These are phyloP conservation scores for Lactarius psammicola DNA, from an alignment of 768 basidiomycete genomes.

Conservation along the genomic window DNA sequence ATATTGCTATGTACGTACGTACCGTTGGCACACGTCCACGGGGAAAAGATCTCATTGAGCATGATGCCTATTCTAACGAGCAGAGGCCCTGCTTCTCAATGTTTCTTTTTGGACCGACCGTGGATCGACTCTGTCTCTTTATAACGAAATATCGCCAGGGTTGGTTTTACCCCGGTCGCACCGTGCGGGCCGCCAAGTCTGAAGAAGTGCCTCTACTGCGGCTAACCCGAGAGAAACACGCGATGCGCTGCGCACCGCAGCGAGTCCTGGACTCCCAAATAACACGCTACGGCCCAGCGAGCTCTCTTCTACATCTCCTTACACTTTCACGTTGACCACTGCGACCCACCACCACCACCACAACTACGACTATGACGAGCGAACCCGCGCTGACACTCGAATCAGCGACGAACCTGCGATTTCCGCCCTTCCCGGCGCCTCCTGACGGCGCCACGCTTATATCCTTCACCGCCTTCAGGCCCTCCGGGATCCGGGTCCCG, in stretches of 20 bases:
- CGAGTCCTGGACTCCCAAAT: background rate
- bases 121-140: too few species aligned
- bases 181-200: background rate
- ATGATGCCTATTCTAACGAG: too few species aligned
- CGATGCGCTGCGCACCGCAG: background rate
- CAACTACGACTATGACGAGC: background rate
- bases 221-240: background rate
- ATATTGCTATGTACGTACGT: too few species aligned
- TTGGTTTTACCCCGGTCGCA: background rate
- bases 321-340: background rate
- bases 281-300: background rate
- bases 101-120: too few species aligned
- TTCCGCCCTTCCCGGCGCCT: conserved; percentile 49
- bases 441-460: conserved; percentile 49
- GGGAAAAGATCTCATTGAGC: too few species aligned
- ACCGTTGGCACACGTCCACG: too few species aligned
- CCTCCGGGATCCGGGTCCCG: conserved; percentile 55
- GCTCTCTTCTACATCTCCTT: background rate
- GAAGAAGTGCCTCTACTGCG: background rate
- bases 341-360: background rate
- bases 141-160: too few species aligned
- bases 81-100: too few species aligned
- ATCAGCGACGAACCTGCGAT: conserved; percentile 32
- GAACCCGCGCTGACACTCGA: conserved; percentile 6
- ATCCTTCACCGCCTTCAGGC: conserved; percentile 57